Evolutionary conservation across 2,329 filamentous ascomycete genomes (phyloP), one percentile per base, ranked within the genome.

Genomic region (Teratosphaeria destructans): DNA sequence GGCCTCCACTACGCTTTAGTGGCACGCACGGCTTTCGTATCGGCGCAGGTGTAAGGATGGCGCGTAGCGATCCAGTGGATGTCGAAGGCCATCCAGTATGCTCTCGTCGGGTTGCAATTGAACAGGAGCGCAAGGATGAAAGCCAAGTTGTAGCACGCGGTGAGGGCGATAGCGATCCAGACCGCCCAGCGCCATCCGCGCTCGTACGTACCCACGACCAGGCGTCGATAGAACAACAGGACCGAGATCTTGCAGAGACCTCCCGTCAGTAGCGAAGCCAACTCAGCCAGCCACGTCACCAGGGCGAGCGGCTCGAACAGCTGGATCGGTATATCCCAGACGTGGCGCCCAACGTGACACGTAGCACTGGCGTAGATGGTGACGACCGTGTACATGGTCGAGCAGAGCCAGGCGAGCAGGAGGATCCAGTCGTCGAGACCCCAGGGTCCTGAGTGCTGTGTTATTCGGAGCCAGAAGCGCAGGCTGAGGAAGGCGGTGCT

Each of bases 171-270:
- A 7, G 67, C 70, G 7, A 60, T 67, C 61, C 71, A 72, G 3
- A 77, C 70, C 14, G 70, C 71, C 59, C 70, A 72, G 2, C 73
- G 68, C 63, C 76, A 77, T 12, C 59, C 63, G 39, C 63, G 67
- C 0, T 71, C 72, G 27, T 74, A 68, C 1, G 71, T 67, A 54
- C 70, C 71, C 5, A 61, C 60, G 8, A 74, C 71, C 10, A 79
- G 69, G 5, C 77, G 72, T 3, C 73, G 72, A 60, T 78, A 78
- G 65, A 79, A 77, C n/a, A 69, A 63, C 8, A 75, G 64, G 2
- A 75, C 69, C 0, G 72, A 74, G 19, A 74, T 65, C 60, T 75
- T 76, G 43, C 69, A 71, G 26, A 67, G 66, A 54, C 68, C 69
- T 12, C 66, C 68, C 8, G 52, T 53, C 8, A 53, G 16, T n/a